Evolutionary conservation across 2,329 filamentous ascomycete species (phyloP).

Genomic region (Penicillium sp.): DNA sequence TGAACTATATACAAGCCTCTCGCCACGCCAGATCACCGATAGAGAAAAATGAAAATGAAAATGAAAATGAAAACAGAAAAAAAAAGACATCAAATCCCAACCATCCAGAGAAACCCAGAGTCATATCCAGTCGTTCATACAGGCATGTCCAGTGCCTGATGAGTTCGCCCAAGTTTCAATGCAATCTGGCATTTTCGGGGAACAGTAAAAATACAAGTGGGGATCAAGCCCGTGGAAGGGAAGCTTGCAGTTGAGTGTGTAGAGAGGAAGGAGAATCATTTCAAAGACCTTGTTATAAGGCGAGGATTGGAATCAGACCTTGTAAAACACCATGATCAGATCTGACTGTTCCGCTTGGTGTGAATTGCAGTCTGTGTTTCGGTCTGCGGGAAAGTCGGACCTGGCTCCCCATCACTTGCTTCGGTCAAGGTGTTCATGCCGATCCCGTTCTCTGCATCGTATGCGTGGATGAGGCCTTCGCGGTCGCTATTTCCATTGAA

Average conservation of each 20-base stretch:
- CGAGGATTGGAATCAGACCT: constrained; percentile 12
- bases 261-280: constrained; percentile 21
- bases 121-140: constrained; percentile 33
- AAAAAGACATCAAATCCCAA: constrained; percentile 18
- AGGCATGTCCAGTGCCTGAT: constrained; percentile 27
- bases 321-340: constrained; percentile 14
- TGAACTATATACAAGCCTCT: constrained; percentile 27
- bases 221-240: constrained; percentile 6
- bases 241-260: constrained; percentile 6
- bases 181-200: constrained; percentile 23
- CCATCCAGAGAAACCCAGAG: constrained; percentile 25
- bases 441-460: constrained; percentile 80
- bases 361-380: constrained; percentile 29
- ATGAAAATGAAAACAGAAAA: not conserved
- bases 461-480: constrained; percentile 81
- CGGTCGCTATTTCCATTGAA: constrained; percentile 63
- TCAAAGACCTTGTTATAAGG: constrained; percentile 29
- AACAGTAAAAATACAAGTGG: constrained; percentile 29
- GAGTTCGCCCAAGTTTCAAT: constrained; percentile 20
- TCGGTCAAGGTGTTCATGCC: constrained; percentile 77
- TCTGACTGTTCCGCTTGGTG: constrained; percentile 35
- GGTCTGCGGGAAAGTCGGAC: constrained; percentile 35
- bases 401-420: constrained; percentile 62
- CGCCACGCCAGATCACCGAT: constrained; percentile 15
- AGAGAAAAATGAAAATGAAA: constrained; percentile 13